These are phyloP conservation scores for Cucumis cinereus DNA, from an alignment of 306 rosid genomes.

Conservation along the genomic window DNA sequence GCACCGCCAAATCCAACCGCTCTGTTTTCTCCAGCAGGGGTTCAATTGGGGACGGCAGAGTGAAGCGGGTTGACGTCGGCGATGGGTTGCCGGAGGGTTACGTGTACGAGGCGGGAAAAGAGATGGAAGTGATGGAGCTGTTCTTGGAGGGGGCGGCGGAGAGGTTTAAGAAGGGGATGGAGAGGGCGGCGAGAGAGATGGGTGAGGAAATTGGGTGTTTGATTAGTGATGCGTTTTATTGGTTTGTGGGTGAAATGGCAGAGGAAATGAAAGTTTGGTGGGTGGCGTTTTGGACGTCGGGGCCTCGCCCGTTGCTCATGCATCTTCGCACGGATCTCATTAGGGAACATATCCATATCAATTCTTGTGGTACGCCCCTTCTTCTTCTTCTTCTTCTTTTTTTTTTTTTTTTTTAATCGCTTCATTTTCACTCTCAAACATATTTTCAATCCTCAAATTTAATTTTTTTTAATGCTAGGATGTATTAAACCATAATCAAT, in stretches of 20 bases:
- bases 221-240: slow-evolving; percentile 49
- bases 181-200: slow-evolving; percentile 15
- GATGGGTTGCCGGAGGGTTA: slow-evolving; percentile 48
- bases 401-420: background rate
- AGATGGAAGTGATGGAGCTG: slow-evolving; percentile 3
- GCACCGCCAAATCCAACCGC: slow-evolving; percentile 24
- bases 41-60: background rate
- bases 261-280: slow-evolving; percentile 34
- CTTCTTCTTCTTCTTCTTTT: too few relatives aligned
- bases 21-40: background rate
- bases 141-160: slow-evolving; percentile 31
- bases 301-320: slow-evolving; percentile 35
- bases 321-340: slow-evolving; percentile 30
- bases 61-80: slow-evolving; percentile 22
- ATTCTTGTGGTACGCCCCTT: slow-evolving; percentile 7
- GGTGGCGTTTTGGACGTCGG: slow-evolving; percentile 78
- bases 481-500: too few relatives aligned
- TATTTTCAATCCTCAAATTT: too few relatives aligned
- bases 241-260: slow-evolving; percentile 52
- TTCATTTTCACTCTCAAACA: too few relatives aligned
- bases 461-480: too few relatives aligned
- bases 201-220: slow-evolving; percentile 38
- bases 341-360: slow-evolving; percentile 13
- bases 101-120: slow-evolving; percentile 13
- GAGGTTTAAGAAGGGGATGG: slow-evolving; percentile 21